Base-by-base conservation (phyloP, 2,329 filamentous ascomycete genomes). In the Fusarium newnesense region DNA sequence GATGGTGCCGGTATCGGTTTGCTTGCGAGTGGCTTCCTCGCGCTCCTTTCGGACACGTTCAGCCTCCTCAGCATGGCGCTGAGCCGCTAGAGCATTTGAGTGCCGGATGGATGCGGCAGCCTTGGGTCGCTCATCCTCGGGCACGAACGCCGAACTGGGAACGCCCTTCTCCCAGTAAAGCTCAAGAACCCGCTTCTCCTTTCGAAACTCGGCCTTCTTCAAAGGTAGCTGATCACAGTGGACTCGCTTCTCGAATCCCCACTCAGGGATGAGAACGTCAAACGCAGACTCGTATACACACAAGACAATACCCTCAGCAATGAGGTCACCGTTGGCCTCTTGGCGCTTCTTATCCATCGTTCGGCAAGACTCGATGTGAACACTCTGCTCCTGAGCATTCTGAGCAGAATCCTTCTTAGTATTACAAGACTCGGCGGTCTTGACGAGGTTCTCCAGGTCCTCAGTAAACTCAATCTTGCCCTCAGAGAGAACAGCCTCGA, bases 151-250 rank as follows among this genome's bases (percentile, higher is more conserved):
- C 47, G 96, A 98, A 72, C 95, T 98, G 34, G 96, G 94, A 12
- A 98, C 95, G 52, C 96, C 96, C 89, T 98, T 99, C 91, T 99
- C 96, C 96, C 96, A 99, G 87, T 98, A 99, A 21, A 99, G 89
- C 84, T 99, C 96, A 52, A 99, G 88, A 36, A 98, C 90, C 63
- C 96, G 91, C 85, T 95, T 94, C 81, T 97, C 95, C 88, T 98
- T 98, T 83, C 97, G 92, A 84, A 96, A 99, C 81, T 99, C 96
- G n/a, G 96, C 96, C 88, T 99, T 99, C 89, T 98, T 96, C 76
- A 99, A 86, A 36, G 96, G 96, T 80, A 99, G 88, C 86, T 99
- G 96, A 80, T 99, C 96, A 81, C 96, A 99, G 84, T 99, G 96
- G 59, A 99, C 96, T 74, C 96, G 94, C 90, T 99, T 99, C 87